phyloP scores from a whole-genome alignment of 2,329 filamentous ascomycete species.

The Phaeosphaeria sp. region DNA sequence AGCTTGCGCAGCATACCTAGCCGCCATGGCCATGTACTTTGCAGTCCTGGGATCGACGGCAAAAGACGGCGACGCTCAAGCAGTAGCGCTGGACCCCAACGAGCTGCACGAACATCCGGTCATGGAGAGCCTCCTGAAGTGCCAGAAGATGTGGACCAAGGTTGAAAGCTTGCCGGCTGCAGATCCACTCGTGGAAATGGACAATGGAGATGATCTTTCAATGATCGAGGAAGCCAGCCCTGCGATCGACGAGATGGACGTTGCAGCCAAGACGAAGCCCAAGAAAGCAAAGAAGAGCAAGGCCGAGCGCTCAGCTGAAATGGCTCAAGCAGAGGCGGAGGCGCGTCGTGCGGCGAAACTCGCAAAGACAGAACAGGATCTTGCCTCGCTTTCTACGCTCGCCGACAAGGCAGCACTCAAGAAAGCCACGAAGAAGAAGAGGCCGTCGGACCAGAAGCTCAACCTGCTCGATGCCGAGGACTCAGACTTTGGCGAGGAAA shows the following conservation, averaged over 20 bases:
- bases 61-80: conserved; percentile 58
- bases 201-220: conserved; percentile 43
- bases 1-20: conserved; percentile 84
- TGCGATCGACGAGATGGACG: conserved; percentile 45
- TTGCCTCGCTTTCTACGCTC: conserved; percentile 74
- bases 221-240: conserved; percentile 40
- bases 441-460: conserved; percentile 31
- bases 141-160: conserved; percentile 79
- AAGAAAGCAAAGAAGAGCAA: conserved; percentile 55
- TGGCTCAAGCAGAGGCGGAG: conserved; percentile 62
- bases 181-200: conserved; percentile 49
- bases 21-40: conserved; percentile 90
- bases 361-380: conserved; percentile 69
- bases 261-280: conserved; percentile 37
- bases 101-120: conserved; percentile 88
- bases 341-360: conserved; percentile 62
- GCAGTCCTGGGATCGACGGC: conserved; percentile 85
- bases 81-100: conserved; percentile 72
- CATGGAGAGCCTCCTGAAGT: conserved; percentile 83
- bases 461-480: conserved; percentile 63
- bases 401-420: conserved; percentile 56
- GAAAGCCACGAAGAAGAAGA: conserved; percentile 56
- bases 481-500: conserved; percentile 94
- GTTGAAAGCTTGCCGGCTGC: conserved; percentile 70
- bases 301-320: conserved; percentile 58